phyloP scores from a whole-genome alignment of 345 rosid species.

The Murraya koenigii region DNA sequence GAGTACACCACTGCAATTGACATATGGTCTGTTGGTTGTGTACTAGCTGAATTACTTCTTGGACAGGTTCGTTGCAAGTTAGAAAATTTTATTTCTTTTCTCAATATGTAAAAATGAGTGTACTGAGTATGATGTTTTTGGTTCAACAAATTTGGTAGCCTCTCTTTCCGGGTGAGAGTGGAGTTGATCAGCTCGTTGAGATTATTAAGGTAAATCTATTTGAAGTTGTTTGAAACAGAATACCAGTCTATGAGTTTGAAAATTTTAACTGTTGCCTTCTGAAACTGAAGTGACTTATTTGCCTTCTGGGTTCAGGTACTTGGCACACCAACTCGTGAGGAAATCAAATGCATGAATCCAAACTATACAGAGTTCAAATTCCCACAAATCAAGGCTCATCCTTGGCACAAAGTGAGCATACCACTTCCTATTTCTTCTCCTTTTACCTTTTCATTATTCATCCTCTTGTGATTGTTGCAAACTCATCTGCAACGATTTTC shows the following conservation, averaged over 20 bases:
- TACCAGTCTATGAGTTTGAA: not conserved
- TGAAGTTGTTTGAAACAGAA: not conserved
- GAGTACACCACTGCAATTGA: slow-evolving; percentile 29
- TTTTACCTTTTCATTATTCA: not conserved
- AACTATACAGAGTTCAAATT: slow-evolving; percentile 29
- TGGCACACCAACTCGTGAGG: slow-evolving; percentile 29
- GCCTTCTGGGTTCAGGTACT: slow-evolving; percentile 8
- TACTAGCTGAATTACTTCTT: slow-evolving; percentile 27
- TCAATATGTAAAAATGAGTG: not conserved
- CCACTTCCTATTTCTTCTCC: not conserved
- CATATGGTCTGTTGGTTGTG: slow-evolving; percentile 29
- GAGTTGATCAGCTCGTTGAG: slow-evolving; percentile 30
- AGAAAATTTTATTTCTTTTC: not conserved
- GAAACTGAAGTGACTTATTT: not conserved
- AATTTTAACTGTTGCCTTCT: not conserved
- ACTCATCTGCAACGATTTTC: not conserved
- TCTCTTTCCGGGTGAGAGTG: slow-evolving; percentile 27
- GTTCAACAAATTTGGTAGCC: slow-evolving; percentile 15
- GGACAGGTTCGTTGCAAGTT: slow-evolving; percentile 18
- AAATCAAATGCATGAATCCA: slow-evolving; percentile 30
- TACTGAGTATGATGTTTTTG: not conserved
- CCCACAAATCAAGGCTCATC: slow-evolving; percentile 27
- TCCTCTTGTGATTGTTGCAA: not conserved
- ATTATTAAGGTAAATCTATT: slow-evolving; percentile 19
- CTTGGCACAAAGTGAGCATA: slow-evolving; percentile 29